Evolutionary conservation across 495 filamentous ascomycete genomes (phyloP).

Genomic region (Daldinia loculata): DNA sequence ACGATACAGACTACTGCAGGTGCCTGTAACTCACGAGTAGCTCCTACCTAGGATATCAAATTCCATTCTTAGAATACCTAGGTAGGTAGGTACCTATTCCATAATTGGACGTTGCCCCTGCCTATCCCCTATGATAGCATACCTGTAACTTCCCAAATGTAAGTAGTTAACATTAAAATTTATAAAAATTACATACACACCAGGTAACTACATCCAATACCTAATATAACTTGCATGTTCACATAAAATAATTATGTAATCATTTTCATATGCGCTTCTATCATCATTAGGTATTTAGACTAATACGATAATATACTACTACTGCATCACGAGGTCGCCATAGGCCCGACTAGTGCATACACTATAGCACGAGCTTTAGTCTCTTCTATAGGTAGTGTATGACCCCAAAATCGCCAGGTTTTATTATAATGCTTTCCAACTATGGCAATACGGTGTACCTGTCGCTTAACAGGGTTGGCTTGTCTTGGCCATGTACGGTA

Average conservation of each 20-base stretch:
- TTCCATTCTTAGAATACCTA: not conserved
- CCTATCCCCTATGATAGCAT: not conserved
- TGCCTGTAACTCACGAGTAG: slow-evolving; percentile 25
- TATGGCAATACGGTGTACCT: slow-evolving; percentile 9
- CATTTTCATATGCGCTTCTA: not conserved
- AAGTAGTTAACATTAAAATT: not conserved
- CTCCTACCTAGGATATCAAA: slow-evolving; percentile 3
- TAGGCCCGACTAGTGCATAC: not conserved
- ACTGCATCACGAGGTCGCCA: not conserved
- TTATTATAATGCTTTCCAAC: slow-evolving; percentile 3
- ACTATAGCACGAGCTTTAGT: slow-evolving; percentile 7
- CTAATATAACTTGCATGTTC: not conserved
- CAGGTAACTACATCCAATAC: no score
- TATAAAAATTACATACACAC: no score
- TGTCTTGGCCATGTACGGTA: slow-evolving; percentile 19
- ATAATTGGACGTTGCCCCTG: slow-evolving; percentile 5
- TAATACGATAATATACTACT: slow-evolving; percentile 3
- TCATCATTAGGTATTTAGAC: not conserved
- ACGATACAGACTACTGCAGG: slow-evolving; percentile 36
- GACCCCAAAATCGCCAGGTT: not conserved
- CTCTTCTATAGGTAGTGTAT: not conserved
- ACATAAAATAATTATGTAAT: not conserved
- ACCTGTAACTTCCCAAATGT: not conserved
- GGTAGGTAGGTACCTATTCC: not conserved
- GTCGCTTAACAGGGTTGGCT: slow-evolving; percentile 25